A percentile compares a stretch with the other conserved stretches of the same genome.
These are phyloP conservation scores for Microsporum ferrugineum DNA, from an alignment of 2,329 filamentous ascomycete genomes.

Conservation along the genomic window DNA sequence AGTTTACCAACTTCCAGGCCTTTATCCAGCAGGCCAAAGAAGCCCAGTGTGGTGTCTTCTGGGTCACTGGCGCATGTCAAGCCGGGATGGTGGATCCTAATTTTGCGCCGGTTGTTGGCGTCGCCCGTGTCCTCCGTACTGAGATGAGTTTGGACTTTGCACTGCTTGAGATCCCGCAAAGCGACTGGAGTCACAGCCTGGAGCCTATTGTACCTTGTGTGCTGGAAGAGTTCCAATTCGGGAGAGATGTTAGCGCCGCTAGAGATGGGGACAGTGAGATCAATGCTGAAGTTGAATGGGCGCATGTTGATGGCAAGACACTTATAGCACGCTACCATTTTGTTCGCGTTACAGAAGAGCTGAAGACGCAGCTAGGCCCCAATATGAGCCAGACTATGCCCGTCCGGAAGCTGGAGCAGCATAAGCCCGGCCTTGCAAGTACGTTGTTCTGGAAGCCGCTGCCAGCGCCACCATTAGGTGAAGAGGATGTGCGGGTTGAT, in stretches of 20 bases:
- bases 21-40: not conserved
- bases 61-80: slow-evolving; percentile 5
- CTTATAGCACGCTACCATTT: too few species aligned
- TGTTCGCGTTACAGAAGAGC: too few species aligned
- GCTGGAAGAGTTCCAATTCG: not conserved
- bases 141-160: slow-evolving; percentile 6
- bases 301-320: too few species aligned
- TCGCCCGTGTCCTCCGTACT: slow-evolving; percentile 4
- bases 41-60: slow-evolving; percentile 5
- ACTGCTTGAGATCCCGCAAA: not conserved
- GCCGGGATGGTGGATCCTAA: slow-evolving; percentile 3
- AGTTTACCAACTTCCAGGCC: not conserved
- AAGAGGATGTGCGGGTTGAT: slow-evolving; percentile 22
- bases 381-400: too few species aligned
- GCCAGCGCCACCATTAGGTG: not conserved
- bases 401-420: not conserved
- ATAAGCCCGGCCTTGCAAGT: not conserved
- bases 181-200: not conserved
- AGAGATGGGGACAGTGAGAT: too few species aligned
- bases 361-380: too few species aligned
- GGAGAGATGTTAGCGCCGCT: too few species aligned
- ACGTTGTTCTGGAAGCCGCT: not conserved
- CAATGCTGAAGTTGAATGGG: too few species aligned
- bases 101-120: not conserved
- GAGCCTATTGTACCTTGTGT: too few species aligned